Conservation (phyloP, 306 rosid species). For the Luffa aegyptiaca region DNA sequence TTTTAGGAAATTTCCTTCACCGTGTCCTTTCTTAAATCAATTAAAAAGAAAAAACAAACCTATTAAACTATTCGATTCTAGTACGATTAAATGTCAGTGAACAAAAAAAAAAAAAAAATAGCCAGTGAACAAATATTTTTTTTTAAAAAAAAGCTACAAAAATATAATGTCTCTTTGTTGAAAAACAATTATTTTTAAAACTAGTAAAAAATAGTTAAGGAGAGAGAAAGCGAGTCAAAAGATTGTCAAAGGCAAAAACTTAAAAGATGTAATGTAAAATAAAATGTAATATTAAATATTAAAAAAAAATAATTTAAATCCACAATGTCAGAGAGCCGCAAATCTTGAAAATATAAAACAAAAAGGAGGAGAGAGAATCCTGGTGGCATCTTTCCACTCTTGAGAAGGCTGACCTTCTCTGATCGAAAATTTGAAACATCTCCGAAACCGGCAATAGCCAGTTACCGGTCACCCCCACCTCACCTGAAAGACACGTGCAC, state of each 20-base stretch:
- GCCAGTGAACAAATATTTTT: no score
- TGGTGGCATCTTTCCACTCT: background rate
- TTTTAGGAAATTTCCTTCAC: background rate
- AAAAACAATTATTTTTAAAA: background rate
- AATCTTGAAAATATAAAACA: slow-evolving; percentile 6
- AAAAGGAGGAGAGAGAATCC: background rate
- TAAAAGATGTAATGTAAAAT: background rate
- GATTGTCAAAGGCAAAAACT: background rate
- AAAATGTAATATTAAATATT: background rate
- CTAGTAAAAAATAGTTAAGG: background rate
- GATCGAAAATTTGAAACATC: background rate
- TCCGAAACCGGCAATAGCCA: background rate
- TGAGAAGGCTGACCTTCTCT: background rate
- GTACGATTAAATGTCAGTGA: background rate
- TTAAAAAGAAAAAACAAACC: background rate
- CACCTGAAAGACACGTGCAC: slow-evolving; percentile 1
- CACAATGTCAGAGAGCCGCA: background rate
- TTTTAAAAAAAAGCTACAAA: background rate
- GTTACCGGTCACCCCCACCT: background rate
- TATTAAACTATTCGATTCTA: background rate
- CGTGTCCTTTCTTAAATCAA: background rate
- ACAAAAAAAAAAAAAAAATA: no score
- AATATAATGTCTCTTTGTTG: background rate
- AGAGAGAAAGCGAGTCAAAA: background rate
- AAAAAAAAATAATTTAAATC: background rate